Conservation (phyloP, 2,329 filamentous ascomycete genomes). For the Chalara sp. region DNA sequence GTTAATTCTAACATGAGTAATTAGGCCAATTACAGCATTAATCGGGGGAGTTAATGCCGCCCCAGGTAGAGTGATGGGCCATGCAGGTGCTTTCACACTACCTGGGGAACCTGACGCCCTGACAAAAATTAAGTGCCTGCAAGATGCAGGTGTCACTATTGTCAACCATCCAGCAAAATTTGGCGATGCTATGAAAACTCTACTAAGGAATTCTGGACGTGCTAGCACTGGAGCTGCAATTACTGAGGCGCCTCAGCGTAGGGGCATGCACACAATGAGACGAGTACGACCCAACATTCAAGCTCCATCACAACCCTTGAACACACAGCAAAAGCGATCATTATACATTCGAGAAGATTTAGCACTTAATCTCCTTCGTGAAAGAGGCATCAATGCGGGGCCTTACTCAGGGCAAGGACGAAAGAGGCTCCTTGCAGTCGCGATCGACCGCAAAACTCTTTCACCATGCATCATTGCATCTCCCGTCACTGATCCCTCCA, state of each 20-base stretch:
- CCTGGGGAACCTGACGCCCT: slow-evolving; percentile 57
- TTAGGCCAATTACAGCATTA: slow-evolving; percentile 64
- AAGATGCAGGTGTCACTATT: slow-evolving; percentile 59
- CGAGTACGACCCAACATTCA: slow-evolving; percentile 13
- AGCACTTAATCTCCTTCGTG: slow-evolving; percentile 48
- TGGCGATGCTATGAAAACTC: slow-evolving; percentile 57
- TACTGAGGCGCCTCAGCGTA: slow-evolving; percentile 36
- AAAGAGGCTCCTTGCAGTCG: slow-evolving; percentile 52
- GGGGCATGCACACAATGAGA: slow-evolving; percentile 43
- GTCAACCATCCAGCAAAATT: slow-evolving; percentile 73
- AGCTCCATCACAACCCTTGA: neutral
- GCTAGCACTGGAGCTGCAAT: slow-evolving; percentile 29
- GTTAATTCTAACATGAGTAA: slow-evolving; percentile 13
- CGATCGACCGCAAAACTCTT: slow-evolving; percentile 55
- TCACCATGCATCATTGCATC: slow-evolving; percentile 60
- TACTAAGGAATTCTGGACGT: slow-evolving; percentile 40
- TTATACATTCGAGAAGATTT: slow-evolving; percentile 49
- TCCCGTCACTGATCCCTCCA: slow-evolving; percentile 32
- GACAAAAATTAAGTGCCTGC: slow-evolving; percentile 61
- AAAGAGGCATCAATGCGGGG: slow-evolving; percentile 39
- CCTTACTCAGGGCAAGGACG: slow-evolving; percentile 29
- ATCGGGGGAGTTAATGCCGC: slow-evolving; percentile 61
- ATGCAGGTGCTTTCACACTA: slow-evolving; percentile 67
- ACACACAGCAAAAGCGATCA: slow-evolving; percentile 35
- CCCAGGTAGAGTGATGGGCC: slow-evolving; percentile 65